A percentile compares a stretch with the other conserved stretches of the same genome.
Evolutionary conservation across 1,139 yeast species (phyloP).

Genomic region (Geotrichum klebahnii): DNA sequence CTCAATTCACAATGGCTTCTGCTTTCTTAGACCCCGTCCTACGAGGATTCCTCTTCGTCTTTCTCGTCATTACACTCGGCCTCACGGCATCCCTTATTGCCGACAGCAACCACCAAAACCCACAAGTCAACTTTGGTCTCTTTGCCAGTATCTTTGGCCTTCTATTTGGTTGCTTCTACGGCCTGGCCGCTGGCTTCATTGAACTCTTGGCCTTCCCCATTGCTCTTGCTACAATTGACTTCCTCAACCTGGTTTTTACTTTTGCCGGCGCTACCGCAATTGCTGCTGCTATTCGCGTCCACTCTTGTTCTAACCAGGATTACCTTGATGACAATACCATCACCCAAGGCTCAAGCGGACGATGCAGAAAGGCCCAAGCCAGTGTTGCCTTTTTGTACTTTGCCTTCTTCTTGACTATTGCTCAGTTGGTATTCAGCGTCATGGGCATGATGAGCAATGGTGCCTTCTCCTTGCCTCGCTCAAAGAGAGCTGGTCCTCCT

Average conservation of each 20-base stretch:
- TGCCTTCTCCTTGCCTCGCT: conserved; percentile 55
- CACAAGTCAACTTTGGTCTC: conserved; percentile 82
- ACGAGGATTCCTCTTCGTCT: conserved; percentile 68
- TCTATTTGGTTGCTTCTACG: conserved; percentile 75
- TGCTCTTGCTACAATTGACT: conserved; percentile 67
- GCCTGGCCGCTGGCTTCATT: conserved; percentile 70
- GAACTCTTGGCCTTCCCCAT: conserved; percentile 85
- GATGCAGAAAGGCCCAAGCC: conserved; percentile 97
- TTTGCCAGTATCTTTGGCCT: conserved; percentile 85
- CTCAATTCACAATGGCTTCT: background rate
- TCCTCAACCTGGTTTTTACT: conserved; percentile 83
- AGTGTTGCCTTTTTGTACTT: conserved; percentile 86
- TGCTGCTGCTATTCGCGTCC: conserved; percentile 82
- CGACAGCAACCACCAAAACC: conserved; percentile 51
- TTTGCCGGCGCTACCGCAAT: conserved; percentile 92
- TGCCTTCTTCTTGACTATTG: conserved; percentile 71
- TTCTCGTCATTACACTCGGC: conserved; percentile 75
- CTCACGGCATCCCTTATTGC: conserved; percentile 81
- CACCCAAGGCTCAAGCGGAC: conserved; percentile 66
- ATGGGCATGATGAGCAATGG: conserved; percentile 64
- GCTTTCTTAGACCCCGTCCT: conserved; percentile 58
- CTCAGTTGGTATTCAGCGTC: conserved; percentile 60
- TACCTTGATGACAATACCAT: conserved; percentile 65
- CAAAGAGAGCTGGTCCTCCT: conserved; percentile 48
- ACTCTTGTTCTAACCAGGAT: conserved; percentile 69